These are phyloP conservation scores for Kodamaea neixiangensis DNA, from an alignment of 805 yeast species.

Conservation along the genomic window DNA sequence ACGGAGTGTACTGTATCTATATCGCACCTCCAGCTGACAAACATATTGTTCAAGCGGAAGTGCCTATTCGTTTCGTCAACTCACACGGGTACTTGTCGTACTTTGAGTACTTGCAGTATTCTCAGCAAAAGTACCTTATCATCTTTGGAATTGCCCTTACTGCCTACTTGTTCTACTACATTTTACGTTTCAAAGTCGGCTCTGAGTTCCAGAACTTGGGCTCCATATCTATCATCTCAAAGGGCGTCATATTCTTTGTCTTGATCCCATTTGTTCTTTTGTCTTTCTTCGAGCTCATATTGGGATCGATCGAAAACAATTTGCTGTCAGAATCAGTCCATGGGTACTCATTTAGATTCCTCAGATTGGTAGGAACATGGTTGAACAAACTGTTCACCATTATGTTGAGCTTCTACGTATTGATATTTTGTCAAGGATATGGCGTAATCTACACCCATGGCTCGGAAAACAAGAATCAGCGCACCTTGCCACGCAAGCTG, in stretches of 20 bases:
- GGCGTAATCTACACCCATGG: constrained; percentile 33
- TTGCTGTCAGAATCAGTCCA: background rate
- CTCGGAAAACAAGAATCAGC: constrained; percentile 22
- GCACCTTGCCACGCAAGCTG: constrained; percentile 22
- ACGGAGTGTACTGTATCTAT: constrained; percentile 35
- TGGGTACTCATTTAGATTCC: constrained; percentile 9
- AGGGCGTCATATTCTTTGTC: constrained; percentile 27
- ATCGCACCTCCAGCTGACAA: constrained; percentile 24
- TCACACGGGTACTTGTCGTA: constrained; percentile 29
- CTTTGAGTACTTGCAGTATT: constrained; percentile 19
- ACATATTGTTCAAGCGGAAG: constrained; percentile 7
- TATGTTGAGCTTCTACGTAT: constrained; percentile 16
- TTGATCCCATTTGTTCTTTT: constrained; percentile 22
- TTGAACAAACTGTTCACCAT: constrained; percentile 9
- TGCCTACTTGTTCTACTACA: constrained; percentile 25
- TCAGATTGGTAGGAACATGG: constrained; percentile 7
- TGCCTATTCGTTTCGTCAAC: constrained; percentile 23
- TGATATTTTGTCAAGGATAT: constrained; percentile 37
- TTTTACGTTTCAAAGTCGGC: constrained; percentile 27
- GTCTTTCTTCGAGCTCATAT: background rate
- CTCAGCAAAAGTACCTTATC: constrained; percentile 17
- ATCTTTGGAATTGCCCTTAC: constrained; percentile 19
- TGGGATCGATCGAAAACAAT: constrained; percentile 16
- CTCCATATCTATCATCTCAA: constrained; percentile 30
- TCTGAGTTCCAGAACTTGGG: constrained; percentile 29